Percentiles rank a stretch among this genome's conserved stretches.
phyloP scores from a whole-genome alignment of 129 eudicot species.

The Kitagawia praeruptora region DNA sequence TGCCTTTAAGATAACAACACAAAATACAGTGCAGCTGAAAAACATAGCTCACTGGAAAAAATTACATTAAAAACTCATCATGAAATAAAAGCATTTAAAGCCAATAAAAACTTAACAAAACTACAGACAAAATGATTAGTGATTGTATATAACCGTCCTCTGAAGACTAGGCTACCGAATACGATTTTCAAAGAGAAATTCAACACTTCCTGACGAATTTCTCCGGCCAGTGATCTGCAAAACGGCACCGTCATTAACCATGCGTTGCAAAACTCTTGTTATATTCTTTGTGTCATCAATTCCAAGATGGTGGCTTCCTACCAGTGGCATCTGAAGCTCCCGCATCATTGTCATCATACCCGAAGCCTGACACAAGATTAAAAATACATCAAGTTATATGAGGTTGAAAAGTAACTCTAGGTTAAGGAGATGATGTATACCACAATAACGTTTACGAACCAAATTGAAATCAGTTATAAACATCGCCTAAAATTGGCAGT shows the following conservation, averaged over 20 bases:
- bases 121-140: neutral
- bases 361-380: constrained; percentile 38
- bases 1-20: neutral
- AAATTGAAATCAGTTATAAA: neutral
- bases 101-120: neutral
- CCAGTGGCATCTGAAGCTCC: constrained; percentile 40
- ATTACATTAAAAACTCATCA: neutral
- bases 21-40: neutral
- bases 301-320: constrained; percentile 96
- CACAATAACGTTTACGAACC: neutral
- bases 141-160: neutral
- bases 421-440: neutral
- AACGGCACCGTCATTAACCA: constrained; percentile 77
- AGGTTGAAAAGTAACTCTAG: neutral
- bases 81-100: neutral
- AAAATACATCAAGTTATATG: neutral
- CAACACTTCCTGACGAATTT: constrained; percentile 34
- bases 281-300: constrained; percentile 85
- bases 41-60: neutral
- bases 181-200: constrained; percentile 64
- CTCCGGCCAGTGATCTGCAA: constrained; percentile 72
- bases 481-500: neutral
- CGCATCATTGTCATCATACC: constrained; percentile 95
- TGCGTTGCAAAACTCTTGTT: constrained; percentile 61
- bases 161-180: constrained; percentile 22